Conservation (phyloP, 1,139 yeast genomes). For the Candida sanyaensis region DNA sequence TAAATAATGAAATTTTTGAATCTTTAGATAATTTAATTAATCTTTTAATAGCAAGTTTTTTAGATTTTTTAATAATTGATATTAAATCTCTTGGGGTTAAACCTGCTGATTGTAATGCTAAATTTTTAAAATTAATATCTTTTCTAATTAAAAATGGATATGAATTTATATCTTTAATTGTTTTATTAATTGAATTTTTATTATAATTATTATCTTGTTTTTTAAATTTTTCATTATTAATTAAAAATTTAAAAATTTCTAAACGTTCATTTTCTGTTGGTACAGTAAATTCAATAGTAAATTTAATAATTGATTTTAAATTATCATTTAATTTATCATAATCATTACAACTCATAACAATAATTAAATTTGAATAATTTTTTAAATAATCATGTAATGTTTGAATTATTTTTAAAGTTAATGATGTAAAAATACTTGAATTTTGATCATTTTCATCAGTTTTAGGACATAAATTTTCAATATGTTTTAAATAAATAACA, state of each 20-base stretch:
- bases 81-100: slow-evolving; percentile 81
- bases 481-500: slow-evolving; percentile 65
- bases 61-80: slow-evolving; percentile 71
- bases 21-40: slow-evolving; percentile 28
- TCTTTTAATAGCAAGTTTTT: slow-evolving; percentile 56
- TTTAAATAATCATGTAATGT: slow-evolving; percentile 57
- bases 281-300: slow-evolving; percentile 74
- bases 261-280: slow-evolving; percentile 78
- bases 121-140: slow-evolving; percentile 59
- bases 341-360: slow-evolving; percentile 74
- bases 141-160: slow-evolving; percentile 31
- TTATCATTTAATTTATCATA: slow-evolving; percentile 68
- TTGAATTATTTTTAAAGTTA: slow-evolving; percentile 61
- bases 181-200: neutral
- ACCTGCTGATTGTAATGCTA: slow-evolving; percentile 91
- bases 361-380: slow-evolving; percentile 40
- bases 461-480: slow-evolving; percentile 72
- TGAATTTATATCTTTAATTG: slow-evolving; percentile 18
- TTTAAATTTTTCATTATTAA: slow-evolving; percentile 24
- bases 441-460: slow-evolving; percentile 66
- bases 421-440: slow-evolving; percentile 52
- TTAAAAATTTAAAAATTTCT: slow-evolving; percentile 57
- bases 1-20: slow-evolving; percentile 20
- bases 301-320: slow-evolving; percentile 69
- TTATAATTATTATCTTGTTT: too few relatives aligned